Base-by-base conservation (phyloP, 305 asterid genomes). In the Salvia sclarea region DNA sequence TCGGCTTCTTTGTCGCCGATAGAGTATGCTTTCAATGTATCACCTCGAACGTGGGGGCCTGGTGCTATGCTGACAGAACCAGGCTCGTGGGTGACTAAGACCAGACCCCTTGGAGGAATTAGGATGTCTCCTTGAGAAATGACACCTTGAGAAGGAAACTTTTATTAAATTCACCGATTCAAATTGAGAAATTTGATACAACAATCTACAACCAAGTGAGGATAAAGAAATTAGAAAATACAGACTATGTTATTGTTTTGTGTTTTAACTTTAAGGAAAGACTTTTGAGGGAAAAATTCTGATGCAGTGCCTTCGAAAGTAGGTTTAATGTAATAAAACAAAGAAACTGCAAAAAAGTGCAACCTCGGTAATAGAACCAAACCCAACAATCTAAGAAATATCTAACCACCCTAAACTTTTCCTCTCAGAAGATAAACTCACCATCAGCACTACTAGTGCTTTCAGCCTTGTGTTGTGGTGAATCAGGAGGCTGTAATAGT, bases 1-100 rank as follows among this genome's bases (percentile, higher is more conserved):
- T 93, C 98, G 10, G 78, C 98, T 73, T 91, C 97, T 76, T 77
- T 82, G 75, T 87, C 79, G 45, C 98, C 97, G 16, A 88, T 88
- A 18, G 98, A 84, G 86, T 78, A 75, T 37, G 97, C 98, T 83
- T 82, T 88, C 80, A 93, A 66, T 2, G 96, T 76, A 70, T 69
- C 80, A 76, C 99, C 99, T 69, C 99, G 79, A 20, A 89, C 71
- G 63, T 94, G 99, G 55, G 98, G 87, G 64, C 98, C 99, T 8
- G 99, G 98, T 40, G 71, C 73, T 21, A 76, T 79, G 78, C 78
- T 86, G 67, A 91, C 97, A 11, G 87, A 79, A 70, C 64, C 76
- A 43, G 98, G 98, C 75, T 89, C 99, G 11, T 94, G 99, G 76
- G 98, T 94, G 74, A 94, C 98, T 69, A 94, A 80, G 69, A 91